Base-by-base conservation (phyloP, 2,329 filamentous ascomycete species). In the Fusarium siculi region DNA sequence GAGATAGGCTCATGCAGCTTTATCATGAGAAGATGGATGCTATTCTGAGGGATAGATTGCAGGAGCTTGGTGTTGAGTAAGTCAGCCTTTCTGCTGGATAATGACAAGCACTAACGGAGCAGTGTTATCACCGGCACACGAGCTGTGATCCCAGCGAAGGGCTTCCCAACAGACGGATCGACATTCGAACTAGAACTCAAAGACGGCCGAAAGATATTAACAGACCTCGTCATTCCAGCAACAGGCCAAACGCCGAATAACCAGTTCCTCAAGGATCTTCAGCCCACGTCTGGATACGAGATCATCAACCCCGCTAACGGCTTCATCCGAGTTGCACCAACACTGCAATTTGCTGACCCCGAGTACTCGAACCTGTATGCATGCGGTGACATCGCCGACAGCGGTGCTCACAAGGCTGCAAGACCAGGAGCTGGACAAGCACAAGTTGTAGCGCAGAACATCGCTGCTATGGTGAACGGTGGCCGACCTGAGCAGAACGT, bases 211-310 rank as follows among this genome's bases (percentile, higher is more conserved):
- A 78, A 69, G 23, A 46, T 78, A 32, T 28, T 61, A 4, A 60
- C 76, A 25, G 70, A 78, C 5, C 65, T 78, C 8, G 67, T 78
- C 36, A 76, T 78, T 12, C 68, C 72, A 0, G 76, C 76, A 21
- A 78, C 76, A 0, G 76, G 76, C 4, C 76, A 78, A 40, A 74
- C 72, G 2, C 76, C 76, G 4, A 78, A 78, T n/a, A 78, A 76
- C 37, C 75, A 78, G 19, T 78, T 78, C 25, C 47, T 78, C 2
- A 42, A 72, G 4, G 52, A 47, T 12, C 46, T 78, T 2, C 23
- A 70, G 19, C 61, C 67, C 0, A 66, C 73, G 0, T 7, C 55
- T 7, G 65, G 63, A 11, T 36, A 63, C 5, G 57, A 63, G 8
- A 62, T 78, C 1, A 23, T 71, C 9, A 78, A 77, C n/a, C 57